Percentiles rank a stretch among this genome's conserved stretches.
phyloP scores from a whole-genome alignment of 1,284 basidiomycete genomes.

The Sphaerobolus stellatus region DNA sequence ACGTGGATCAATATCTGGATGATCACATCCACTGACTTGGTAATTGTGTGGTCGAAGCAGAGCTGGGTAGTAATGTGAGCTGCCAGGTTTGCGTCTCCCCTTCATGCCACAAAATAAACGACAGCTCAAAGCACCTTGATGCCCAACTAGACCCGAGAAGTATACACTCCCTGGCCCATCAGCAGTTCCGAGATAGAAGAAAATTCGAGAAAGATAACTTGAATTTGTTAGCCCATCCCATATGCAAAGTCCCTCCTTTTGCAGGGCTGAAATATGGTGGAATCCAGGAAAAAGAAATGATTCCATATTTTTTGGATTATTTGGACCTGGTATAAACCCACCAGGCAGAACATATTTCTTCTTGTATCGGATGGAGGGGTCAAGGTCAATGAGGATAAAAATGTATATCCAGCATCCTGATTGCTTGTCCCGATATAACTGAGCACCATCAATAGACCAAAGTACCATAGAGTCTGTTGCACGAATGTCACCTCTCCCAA shows the following conservation, averaged over 20 bases:
- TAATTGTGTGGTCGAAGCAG: conserved; percentile 27
- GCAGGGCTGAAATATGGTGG: conserved; percentile 26
- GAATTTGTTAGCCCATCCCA: too few relatives aligned
- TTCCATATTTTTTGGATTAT: conserved; percentile 30
- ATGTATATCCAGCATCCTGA: conserved; percentile 19
- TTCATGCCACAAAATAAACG: conserved; percentile 30
- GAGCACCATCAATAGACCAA: conserved; percentile 28
- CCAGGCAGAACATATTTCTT: conserved; percentile 26
- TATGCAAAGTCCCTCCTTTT: conserved; percentile 20
- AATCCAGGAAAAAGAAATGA: conserved; percentile 20
- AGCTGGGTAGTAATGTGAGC: conserved; percentile 34
- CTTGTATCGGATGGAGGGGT: conserved; percentile 24
- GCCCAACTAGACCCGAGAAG: conserved; percentile 35
- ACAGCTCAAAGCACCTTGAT: conserved; percentile 35
- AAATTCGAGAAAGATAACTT: too few relatives aligned
- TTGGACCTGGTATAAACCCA: conserved; percentile 30
- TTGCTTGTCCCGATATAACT: conserved; percentile 21
- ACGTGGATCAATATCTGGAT: conserved; percentile 28
- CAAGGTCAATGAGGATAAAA: conserved; percentile 19
- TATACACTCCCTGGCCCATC: conserved; percentile 27
- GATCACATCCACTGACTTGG: conserved; percentile 26
- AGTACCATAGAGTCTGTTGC: too few relatives aligned
- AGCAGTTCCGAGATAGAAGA: too few relatives aligned
- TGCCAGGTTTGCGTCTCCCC: conserved; percentile 31
- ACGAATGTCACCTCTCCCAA: conserved; percentile 12